Percentiles rank a stretch among this genome's conserved stretches.
Evolutionary conservation across 2,329 filamentous ascomycete genomes (phyloP).

Genomic region (Rhynchosporium secalis): DNA sequence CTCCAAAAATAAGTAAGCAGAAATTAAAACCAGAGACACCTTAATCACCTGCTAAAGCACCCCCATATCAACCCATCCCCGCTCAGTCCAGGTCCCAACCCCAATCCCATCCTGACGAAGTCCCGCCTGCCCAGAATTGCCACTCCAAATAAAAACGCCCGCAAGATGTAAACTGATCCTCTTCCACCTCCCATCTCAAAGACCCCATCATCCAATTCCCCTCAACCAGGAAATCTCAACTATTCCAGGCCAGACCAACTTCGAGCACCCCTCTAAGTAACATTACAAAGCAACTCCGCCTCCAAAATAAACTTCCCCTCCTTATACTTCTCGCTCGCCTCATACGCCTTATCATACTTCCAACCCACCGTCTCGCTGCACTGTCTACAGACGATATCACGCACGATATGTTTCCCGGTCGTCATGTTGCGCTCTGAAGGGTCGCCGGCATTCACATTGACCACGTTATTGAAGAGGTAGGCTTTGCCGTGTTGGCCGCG

Average conservation of each 20-base stretch:
- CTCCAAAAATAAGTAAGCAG: no score
- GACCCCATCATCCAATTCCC: neutral
- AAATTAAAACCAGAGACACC: no score
- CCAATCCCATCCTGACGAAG: neutral
- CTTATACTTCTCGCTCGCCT: constrained; percentile 93
- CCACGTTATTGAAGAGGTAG: constrained; percentile 91
- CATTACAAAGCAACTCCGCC: constrained; percentile 82
- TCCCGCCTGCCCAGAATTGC: neutral
- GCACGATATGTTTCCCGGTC: constrained; percentile 88
- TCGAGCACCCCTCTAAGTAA: constrained; percentile 47
- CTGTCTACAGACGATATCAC: constrained; percentile 87
- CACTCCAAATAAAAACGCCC: neutral
- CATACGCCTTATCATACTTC: constrained; percentile 99
- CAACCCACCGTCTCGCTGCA: constrained; percentile 93
- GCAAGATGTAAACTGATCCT: neutral
- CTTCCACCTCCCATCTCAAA: neutral
- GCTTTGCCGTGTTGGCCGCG: constrained; percentile 97
- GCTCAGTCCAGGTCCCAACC: neutral
- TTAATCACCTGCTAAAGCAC: no score
- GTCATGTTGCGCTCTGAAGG: constrained; percentile 98
- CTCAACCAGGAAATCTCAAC: neutral
- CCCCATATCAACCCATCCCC: no score
- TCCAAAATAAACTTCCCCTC: constrained; percentile 98
- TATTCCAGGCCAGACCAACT: no score
- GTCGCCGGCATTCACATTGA: constrained; percentile 83